Base-by-base conservation (phyloP, 768 basidiomycete species). In the Hypholoma sublateritium region DNA sequence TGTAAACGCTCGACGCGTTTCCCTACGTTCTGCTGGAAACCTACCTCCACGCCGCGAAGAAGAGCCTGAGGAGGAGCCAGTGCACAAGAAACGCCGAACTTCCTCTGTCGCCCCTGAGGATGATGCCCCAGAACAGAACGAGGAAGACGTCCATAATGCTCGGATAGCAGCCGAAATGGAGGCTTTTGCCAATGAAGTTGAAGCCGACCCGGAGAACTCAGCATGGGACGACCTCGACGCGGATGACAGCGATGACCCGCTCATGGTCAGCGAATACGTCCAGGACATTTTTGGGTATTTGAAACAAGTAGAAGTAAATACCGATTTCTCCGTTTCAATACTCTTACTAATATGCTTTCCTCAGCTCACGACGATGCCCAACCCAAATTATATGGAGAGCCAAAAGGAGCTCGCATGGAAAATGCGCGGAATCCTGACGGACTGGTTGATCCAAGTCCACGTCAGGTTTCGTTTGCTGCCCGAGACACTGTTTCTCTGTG, bases 241-340 rank as follows among this genome's bases (percentile, higher is more conserved):
- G 1, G 94, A 95, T 45, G 97, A 99, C 67, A 82, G 74, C 17
- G 93, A 95, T 49, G 96, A 99, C 67, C 97, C 96, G 13, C 79
- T 93, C 58, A 98, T 98, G 95, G 95, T 97, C 62, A 89, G 88
- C 74, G 93, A 98, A 72, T 99, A 99, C 67, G 95, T 97, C 50
- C 78, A 78, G 22, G 97, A 98, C 57, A 95, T 98, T 59, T 95
- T 95, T 75, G 77, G 89, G 55, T 98, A 99, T 74, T 81, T 98
- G 75, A 91, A 93, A 69, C 74, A 84, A 62, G 78, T 91, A 57
- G 95, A 99, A 86, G 96, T 95, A 67, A 46, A 78, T 59, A 28
- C 52, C 12, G 39, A 25, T 43, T 37, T 19, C 8, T 41, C 19
- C 13, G 2, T 39, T 47, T 42, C 49, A 14, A 21, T 34, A 44